Conservation (phyloP, 1,139 yeast species). For the Entelexis sorbosivorans region DNA sequence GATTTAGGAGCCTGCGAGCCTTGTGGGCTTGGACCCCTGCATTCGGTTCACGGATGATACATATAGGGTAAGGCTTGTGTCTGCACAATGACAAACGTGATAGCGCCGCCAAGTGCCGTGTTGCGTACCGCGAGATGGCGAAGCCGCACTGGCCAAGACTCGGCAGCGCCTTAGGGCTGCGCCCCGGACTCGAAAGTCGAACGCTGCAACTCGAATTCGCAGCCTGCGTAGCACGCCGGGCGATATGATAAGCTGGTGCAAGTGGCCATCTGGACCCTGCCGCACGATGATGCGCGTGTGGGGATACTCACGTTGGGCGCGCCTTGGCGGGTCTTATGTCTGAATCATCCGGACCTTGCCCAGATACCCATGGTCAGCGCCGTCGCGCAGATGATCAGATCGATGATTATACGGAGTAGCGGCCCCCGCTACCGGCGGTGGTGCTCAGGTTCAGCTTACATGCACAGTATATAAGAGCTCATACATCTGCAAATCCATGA, state of each 20-base stretch:
- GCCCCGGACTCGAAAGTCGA: no score
- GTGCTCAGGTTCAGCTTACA: no score
- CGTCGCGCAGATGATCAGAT: neutral
- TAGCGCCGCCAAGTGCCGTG: constrained; percentile 4
- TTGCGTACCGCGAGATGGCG: neutral
- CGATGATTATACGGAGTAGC: no score
- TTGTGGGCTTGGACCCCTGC: neutral
- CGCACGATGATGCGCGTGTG: neutral
- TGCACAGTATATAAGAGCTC: no score
- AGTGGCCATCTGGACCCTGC: neutral
- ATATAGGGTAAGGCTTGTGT: neutral
- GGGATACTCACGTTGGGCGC: neutral
- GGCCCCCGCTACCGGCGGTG: no score
- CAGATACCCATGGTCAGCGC: neutral
- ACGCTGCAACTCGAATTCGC: no score
- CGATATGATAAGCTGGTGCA: no score
- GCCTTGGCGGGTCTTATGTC: neutral
- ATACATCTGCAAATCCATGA: no score
- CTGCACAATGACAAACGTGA: constrained; percentile 1
- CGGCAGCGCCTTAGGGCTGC: no score
- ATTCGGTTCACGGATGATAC: neutral
- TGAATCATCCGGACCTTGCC: neutral
- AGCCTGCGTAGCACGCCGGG: no score
- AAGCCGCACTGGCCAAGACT: neutral
- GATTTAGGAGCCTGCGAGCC: neutral